Conservation (phyloP, 495 filamentous ascomycete species). For the Aspergillus homomorphus region DNA sequence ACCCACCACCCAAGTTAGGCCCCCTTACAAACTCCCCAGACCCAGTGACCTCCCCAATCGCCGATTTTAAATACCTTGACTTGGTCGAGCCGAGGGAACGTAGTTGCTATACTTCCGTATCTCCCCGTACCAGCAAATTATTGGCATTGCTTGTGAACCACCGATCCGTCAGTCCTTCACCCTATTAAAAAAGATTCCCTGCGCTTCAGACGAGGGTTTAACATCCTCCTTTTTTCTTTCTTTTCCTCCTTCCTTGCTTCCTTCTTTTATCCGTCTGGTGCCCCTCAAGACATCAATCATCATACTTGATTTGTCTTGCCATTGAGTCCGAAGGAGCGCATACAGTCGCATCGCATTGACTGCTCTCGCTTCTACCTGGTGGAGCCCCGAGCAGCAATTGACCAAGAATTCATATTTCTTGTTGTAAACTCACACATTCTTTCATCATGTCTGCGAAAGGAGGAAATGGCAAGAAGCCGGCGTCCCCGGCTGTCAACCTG, state of each 20-base stretch:
- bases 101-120: constrained; percentile 29
- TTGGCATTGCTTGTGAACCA: constrained; percentile 18
- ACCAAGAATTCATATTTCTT: constrained; percentile 9
- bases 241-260: constrained; percentile 1
- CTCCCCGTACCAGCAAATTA: constrained; percentile 17
- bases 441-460: constrained; percentile 64
- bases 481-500: constrained; percentile 85
- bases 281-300: too few species aligned
- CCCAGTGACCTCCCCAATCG: constrained; percentile 7
- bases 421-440: constrained; percentile 15
- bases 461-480: constrained; percentile 69
- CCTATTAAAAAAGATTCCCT: constrained; percentile 10
- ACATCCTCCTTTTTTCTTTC: constrained; percentile 9
- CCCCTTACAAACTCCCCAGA: constrained; percentile 7
- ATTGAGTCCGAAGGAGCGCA: background rate
- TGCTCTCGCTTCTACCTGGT: background rate
- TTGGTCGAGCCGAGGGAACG: constrained; percentile 20
- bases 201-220: background rate
- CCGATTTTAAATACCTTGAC: constrained; percentile 14
- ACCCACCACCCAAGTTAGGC: background rate
- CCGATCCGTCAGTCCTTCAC: constrained; percentile 21
- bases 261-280: constrained; percentile 8
- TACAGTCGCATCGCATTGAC: constrained; percentile 9
- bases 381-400: constrained; percentile 1
- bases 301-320: too few species aligned